Evolutionary conservation across 352 stramenopile species (phyloP).

Genomic region (Globisporangium takayamanum): DNA sequence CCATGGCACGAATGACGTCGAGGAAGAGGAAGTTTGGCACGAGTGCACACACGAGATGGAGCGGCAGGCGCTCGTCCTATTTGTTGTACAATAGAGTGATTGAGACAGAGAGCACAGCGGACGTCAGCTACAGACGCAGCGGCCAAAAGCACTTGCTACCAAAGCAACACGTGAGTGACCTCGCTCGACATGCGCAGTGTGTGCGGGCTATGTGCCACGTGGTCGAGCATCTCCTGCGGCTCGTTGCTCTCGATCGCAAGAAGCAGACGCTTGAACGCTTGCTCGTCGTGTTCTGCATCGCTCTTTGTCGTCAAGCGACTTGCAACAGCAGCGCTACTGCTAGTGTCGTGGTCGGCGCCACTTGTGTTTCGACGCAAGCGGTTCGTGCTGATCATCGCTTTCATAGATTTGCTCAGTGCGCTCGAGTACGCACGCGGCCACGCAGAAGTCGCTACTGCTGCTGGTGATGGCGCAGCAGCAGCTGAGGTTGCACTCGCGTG

Average conservation of each 20-base stretch:
- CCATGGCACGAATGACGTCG: slow-evolving; percentile 48
- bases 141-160: background rate
- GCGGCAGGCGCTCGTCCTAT: slow-evolving; percentile 35
- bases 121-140: too few species aligned
- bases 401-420: slow-evolving; percentile 44
- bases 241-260: slow-evolving; percentile 33
- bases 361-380: slow-evolving; percentile 5
- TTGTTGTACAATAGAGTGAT: background rate
- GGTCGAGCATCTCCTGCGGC: slow-evolving; percentile 43
- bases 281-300: slow-evolving; percentile 18
- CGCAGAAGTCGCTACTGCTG: background rate
- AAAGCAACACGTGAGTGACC: slow-evolving; percentile 11
- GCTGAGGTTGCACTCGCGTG: background rate
- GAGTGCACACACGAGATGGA: slow-evolving; percentile 50
- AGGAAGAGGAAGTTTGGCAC: slow-evolving; percentile 44
- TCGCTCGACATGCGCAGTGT: slow-evolving; percentile 23
- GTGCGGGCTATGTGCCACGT: slow-evolving; percentile 22
- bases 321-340: background rate
- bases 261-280: slow-evolving; percentile 20
- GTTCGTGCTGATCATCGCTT: slow-evolving; percentile 39
- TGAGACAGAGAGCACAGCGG: background rate
- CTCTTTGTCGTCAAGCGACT: background rate
- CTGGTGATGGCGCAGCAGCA: background rate
- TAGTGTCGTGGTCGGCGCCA: background rate
- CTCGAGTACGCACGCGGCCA: slow-evolving; percentile 31